These are phyloP conservation scores for Solanum neorickii DNA, from an alignment of 257 asterid genomes.

Conservation along the genomic window DNA sequence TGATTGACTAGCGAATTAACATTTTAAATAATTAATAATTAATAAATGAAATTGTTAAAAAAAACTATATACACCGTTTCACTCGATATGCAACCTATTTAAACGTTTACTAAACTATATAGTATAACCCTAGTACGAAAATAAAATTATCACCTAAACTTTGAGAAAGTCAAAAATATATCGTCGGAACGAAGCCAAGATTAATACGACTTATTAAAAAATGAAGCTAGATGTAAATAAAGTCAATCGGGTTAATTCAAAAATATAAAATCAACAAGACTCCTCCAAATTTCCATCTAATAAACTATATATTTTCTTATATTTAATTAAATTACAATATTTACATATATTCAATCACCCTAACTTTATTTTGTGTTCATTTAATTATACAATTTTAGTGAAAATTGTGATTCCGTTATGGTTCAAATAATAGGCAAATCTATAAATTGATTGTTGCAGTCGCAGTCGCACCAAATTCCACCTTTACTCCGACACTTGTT, in stretches of 20 bases:
- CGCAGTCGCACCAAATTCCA: neutral
- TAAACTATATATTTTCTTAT: no score
- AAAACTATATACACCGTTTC: neutral
- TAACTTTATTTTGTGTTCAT: neutral
- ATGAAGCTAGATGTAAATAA: neutral
- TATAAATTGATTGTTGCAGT: neutral
- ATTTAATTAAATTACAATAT: no score
- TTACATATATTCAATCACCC: no score
- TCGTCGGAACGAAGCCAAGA: no score
- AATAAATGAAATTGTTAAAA: neutral
- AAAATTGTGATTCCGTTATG: accelerated
- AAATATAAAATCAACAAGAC: no score
- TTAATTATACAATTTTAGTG: no score
- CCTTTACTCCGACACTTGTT: neutral
- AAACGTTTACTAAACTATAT: neutral
- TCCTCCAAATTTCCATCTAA: no score
- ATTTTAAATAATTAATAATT: neutral
- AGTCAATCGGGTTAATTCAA: neutral
- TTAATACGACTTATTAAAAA: no score
- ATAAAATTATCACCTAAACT: neutral
- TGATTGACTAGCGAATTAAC: neutral
- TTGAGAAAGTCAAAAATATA: neutral
- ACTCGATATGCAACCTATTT: neutral
- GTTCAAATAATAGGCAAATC: neutral
- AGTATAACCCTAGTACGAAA: neutral